phyloP scores from a whole-genome alignment of 2,329 filamentous ascomycete species.

The Falciphora oryzae region DNA sequence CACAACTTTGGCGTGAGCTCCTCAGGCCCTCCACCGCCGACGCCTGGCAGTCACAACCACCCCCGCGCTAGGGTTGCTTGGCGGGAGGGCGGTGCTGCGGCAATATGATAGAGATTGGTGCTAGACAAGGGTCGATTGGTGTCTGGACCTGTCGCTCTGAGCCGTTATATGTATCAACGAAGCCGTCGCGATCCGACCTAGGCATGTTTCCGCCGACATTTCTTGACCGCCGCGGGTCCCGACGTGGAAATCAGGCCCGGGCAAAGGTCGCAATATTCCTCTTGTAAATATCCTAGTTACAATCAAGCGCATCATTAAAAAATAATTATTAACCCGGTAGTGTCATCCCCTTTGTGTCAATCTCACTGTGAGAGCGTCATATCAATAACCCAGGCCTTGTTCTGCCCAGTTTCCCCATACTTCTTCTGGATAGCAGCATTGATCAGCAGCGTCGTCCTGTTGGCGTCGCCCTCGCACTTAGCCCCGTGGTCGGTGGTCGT shows the following conservation, averaged over 20 bases:
- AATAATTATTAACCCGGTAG: too few species aligned
- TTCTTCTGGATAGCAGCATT: conserved; percentile 41
- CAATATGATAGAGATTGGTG: neutral
- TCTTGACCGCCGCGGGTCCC: too few species aligned
- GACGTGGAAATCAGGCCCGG: too few species aligned
- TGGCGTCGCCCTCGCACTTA: conserved; percentile 20
- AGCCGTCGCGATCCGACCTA: too few species aligned
- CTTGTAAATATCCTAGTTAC: too few species aligned
- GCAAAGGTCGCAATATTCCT: too few species aligned
- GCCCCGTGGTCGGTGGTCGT: conserved; percentile 27
- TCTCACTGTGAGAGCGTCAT: too few species aligned
- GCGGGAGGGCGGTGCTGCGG: neutral
- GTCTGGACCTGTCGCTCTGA: neutral
- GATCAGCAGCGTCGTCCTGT: conserved; percentile 40
- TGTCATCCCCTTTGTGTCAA: too few species aligned
- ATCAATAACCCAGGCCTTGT: too few species aligned
- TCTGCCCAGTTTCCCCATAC: neutral
- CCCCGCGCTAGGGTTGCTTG: neutral
- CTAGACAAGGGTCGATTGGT: neutral
- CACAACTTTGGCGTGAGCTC: conserved; percentile 72
- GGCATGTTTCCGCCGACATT: too few species aligned
- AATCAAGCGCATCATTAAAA: too few species aligned
- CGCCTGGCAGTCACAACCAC: neutral
- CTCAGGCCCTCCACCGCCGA: neutral
- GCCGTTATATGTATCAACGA: neutral